These are phyloP conservation scores for Jacaranda mimosifolia DNA, from an alignment of 257 asterid genomes.

Conservation along the genomic window DNA sequence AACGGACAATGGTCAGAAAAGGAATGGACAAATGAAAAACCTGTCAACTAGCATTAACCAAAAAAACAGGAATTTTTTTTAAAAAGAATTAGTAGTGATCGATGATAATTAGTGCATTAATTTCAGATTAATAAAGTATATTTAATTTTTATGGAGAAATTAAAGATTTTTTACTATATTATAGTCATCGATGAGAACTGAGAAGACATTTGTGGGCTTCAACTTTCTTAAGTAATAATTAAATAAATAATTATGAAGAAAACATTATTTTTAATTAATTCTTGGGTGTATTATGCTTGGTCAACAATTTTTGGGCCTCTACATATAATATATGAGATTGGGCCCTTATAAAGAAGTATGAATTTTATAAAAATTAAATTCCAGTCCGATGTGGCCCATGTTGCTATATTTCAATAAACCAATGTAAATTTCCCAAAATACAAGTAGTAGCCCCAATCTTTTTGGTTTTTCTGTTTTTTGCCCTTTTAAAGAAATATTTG, in stretches of 20 bases:
- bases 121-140: constrained; percentile 1
- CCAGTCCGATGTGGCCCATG: no score
- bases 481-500: no score
- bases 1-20: constrained; percentile 21
- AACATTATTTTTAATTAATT: background rate
- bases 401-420: no score
- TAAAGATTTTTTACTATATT: no score
- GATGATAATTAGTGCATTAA: background rate
- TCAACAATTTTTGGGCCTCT: constrained; percentile 20
- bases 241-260: background rate
- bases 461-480: no score
- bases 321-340: background rate
- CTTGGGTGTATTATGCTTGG: background rate
- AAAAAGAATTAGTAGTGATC: background rate
- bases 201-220: no score
- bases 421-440: no score
- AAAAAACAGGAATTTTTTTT: background rate
- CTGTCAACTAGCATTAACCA: constrained; percentile 30
- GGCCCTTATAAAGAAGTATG: no score
- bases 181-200: no score
- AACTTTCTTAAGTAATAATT: no score
- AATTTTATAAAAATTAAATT: background rate
- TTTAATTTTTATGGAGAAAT: no score
- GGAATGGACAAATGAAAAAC: constrained; percentile 24
- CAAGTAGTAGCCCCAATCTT: no score